These are phyloP conservation scores for Juglanconis sp. DNA, from an alignment of 2,329 filamentous ascomycete genomes.

Conservation along the genomic window DNA sequence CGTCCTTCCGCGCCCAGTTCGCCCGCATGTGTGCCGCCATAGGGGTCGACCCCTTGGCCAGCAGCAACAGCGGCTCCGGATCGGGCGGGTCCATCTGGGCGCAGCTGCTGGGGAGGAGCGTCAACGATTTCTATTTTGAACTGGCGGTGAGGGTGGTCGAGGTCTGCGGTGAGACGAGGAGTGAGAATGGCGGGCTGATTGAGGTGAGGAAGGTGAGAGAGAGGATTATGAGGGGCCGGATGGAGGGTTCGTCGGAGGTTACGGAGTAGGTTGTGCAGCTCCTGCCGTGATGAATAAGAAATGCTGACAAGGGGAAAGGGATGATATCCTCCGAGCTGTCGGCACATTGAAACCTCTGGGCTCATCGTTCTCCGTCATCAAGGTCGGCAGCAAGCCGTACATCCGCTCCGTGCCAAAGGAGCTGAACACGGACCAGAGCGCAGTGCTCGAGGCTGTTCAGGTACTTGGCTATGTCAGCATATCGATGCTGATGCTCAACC, in stretches of 20 bases:
- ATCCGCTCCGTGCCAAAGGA: conserved; percentile 93
- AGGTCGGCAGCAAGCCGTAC: conserved; percentile 79
- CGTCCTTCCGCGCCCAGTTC: conserved; percentile 92
- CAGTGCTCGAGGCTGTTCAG: conserved; percentile 86
- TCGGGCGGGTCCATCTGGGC: conserved; percentile 75
- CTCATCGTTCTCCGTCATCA: conserved; percentile 80
- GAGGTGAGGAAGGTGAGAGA: conserved; percentile 78
- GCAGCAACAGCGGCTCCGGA: conserved; percentile 47
- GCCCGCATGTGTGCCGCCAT: conserved; percentile 98
- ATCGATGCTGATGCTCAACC: conserved; percentile 81
- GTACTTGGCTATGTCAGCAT: conserved; percentile 86
- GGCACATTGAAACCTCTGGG: conserved; percentile 83
- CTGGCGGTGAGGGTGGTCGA: conserved; percentile 94
- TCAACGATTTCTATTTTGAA: conserved; percentile 99
- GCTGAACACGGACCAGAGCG: conserved; percentile 89
- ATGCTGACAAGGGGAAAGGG: conserved; percentile 41
- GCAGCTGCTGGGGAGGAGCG: conserved; percentile 82
- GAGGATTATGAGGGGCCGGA: conserved; percentile 67
- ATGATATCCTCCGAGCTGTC: conserved; percentile 88
- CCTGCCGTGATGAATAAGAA: background rate
- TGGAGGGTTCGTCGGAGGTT: conserved; percentile 74
- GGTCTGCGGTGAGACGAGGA: conserved; percentile 79
- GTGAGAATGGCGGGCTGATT: conserved; percentile 90
- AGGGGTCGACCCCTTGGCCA: conserved; percentile 90
- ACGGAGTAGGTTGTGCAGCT: conserved; percentile 58